These are phyloP conservation scores for Cyclanthera cordifolia DNA, from an alignment of 306 rosid genomes.

Conservation along the genomic window DNA sequence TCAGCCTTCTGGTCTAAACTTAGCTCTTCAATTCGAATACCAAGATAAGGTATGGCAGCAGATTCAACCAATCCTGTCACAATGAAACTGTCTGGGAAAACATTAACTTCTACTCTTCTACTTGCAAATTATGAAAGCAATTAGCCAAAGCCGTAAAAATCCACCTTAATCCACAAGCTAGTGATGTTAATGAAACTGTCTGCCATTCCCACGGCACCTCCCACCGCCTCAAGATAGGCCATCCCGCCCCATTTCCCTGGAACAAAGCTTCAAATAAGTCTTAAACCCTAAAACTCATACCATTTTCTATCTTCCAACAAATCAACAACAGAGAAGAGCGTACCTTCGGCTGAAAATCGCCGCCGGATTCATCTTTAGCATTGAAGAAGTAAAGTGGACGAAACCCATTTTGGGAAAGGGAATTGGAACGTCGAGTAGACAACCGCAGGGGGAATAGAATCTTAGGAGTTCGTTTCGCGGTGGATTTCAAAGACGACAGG, in stretches of 20 bases:
- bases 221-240: conserved; percentile 80
- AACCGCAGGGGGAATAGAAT: conserved; percentile 20
- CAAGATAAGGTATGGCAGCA: conserved; percentile 70
- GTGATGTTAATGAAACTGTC: conserved; percentile 65
- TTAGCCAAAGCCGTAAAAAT: not conserved
- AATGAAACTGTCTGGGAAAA: conserved; percentile 97
- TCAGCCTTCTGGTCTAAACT: conserved; percentile 84
- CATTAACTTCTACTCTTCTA: conserved; percentile 25
- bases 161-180: conserved; percentile 93
- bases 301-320: not conserved
- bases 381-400: conserved; percentile 43
- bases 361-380: conserved; percentile 34
- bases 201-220: conserved; percentile 98
- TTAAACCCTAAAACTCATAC: not conserved
- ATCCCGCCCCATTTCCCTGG: conserved; percentile 46
- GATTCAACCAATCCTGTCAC: conserved; percentile 89
- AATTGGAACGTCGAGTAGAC: conserved; percentile 8
- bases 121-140: conserved; percentile 5
- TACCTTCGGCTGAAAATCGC: conserved; percentile 38
- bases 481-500: conserved; percentile 18
- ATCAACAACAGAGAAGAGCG: not conserved
- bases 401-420: not conserved
- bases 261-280: not conserved
- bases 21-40: conserved; percentile 49
- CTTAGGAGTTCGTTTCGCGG: conserved; percentile 21